A percentile compares a stretch with the other conserved stretches of the same genome.
Evolutionary conservation across 352 stramenopile genomes (phyloP).

Genomic region (Plasmopara muralis): DNA sequence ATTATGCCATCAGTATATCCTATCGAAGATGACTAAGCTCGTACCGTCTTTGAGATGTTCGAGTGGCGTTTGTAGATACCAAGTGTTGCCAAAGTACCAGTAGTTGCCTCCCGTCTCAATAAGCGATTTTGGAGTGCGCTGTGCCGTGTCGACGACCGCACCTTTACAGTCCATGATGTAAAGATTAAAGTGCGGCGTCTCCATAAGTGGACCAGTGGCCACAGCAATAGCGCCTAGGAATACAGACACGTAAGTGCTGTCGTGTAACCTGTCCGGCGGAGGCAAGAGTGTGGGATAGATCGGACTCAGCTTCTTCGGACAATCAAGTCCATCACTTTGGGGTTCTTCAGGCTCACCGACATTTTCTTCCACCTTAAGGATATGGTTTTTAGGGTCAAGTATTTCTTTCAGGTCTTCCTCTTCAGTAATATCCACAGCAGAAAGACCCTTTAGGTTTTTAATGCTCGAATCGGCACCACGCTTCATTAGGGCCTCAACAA

Average conservation of each 20-base stretch:
- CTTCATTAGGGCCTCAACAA: constrained; percentile 85
- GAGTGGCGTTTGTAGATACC: constrained; percentile 78
- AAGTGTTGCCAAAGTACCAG: constrained; percentile 88
- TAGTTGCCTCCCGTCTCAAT: constrained; percentile 83
- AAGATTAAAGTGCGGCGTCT: constrained; percentile 83
- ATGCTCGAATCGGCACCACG: constrained; percentile 70
- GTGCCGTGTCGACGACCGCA: constrained; percentile 56
- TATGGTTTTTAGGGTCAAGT: constrained; percentile 48
- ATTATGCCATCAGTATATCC: constrained; percentile 2
- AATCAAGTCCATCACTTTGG: constrained; percentile 18
- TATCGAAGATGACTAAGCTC: constrained; percentile 10
- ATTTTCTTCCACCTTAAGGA: constrained; percentile 25
- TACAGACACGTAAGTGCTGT: constrained; percentile 85
- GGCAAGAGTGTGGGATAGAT: constrained; percentile 37
- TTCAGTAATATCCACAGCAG: constrained; percentile 56
- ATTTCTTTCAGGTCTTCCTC: constrained; percentile 80
- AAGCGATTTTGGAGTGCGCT: constrained; percentile 78
- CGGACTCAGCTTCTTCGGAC: constrained; percentile 14
- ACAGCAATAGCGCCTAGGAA: constrained; percentile 78
- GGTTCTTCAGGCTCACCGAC: constrained; percentile 15
- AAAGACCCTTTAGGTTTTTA: constrained; percentile 64
- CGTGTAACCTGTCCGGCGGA: constrained; percentile 43
- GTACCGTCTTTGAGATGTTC: constrained; percentile 83
- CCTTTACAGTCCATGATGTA: constrained; percentile 78
- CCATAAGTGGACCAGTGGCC: constrained; percentile 77